These are phyloP conservation scores for Naematelia encephala DNA, from an alignment of 768 basidiomycete genomes.

Conservation along the genomic window DNA sequence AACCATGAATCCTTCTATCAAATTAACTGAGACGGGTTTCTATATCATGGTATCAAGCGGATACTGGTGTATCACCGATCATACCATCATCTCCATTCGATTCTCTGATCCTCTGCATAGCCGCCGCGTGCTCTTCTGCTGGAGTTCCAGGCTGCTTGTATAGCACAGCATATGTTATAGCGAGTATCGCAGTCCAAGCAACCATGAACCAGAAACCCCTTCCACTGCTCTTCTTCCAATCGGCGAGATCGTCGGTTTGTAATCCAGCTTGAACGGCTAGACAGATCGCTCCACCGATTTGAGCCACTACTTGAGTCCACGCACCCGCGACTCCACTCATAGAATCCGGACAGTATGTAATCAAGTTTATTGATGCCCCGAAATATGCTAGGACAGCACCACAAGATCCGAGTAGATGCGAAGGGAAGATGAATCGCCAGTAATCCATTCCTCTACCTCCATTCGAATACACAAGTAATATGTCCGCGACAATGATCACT, in stretches of 20 bases:
- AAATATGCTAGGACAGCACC: constrained; percentile 33
- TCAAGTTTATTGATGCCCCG: constrained; percentile 29
- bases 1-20: no score
- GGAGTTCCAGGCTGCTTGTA: constrained; percentile 36
- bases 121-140: constrained; percentile 35
- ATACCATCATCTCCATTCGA: constrained; percentile 26
- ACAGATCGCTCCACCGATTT: constrained; percentile 40
- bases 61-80: neutral
- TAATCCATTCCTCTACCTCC: constrained; percentile 44
- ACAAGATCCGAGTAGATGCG: constrained; percentile 33
- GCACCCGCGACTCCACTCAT: constrained; percentile 43
- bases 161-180: constrained; percentile 29
- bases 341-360: constrained; percentile 33
- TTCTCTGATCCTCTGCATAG: constrained; percentile 32
- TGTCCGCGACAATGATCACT: constrained; percentile 32
- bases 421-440: constrained; percentile 45
- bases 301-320: constrained; percentile 38
- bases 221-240: constrained; percentile 34
- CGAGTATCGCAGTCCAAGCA: constrained; percentile 30
- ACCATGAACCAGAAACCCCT: constrained; percentile 40
- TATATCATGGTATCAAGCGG: no score
- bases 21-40: no score
- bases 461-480: constrained; percentile 38
- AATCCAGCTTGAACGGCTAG: constrained; percentile 47
- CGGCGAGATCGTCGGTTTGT: constrained; percentile 27